A percentile compares a stretch with the other conserved stretches of the same genome.
These are phyloP conservation scores for Dorcoceras hygrometricum DNA, from an alignment of 257 asterid genomes.

Conservation along the genomic window DNA sequence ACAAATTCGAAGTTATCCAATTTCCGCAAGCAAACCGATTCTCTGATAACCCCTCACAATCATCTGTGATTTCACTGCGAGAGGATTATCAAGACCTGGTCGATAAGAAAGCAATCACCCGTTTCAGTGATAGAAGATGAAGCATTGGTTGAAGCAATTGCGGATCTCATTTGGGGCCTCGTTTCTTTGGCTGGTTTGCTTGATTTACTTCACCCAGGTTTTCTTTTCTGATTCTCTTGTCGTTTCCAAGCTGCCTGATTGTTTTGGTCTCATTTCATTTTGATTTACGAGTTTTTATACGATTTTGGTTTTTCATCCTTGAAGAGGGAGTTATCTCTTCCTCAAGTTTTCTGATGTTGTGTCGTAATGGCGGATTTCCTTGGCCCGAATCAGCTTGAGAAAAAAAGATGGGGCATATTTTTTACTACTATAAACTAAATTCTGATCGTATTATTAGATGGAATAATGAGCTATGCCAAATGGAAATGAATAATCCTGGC, in stretches of 20 bases:
- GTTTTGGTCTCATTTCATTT: neutral
- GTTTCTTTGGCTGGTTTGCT: constrained; percentile 86
- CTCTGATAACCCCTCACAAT: neutral
- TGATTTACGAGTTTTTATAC: too few relatives aligned
- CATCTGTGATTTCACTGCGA: too few relatives aligned
- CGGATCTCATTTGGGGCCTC: constrained; percentile 77
- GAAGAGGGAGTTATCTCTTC: neutral
- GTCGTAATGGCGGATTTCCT: neutral
- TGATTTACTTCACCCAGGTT: constrained; percentile 91
- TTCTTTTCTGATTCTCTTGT: too few relatives aligned
- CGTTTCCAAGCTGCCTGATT: neutral
- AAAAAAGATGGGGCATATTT: neutral
- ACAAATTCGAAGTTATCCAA: neutral
- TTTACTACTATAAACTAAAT: neutral
- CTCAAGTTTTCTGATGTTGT: constrained; percentile 2
- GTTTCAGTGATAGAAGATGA: constrained; percentile 34
- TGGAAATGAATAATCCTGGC: neutral
- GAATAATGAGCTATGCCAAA: neutral
- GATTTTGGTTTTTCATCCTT: neutral
- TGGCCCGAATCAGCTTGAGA: constrained; percentile 9
- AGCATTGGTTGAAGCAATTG: constrained; percentile 63
- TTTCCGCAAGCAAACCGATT: too few relatives aligned
- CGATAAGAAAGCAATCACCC: neutral
- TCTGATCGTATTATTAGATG: constrained; percentile 3
- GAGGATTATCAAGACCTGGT: too few relatives aligned